Evolutionary conservation across 345 rosid species (phyloP).

Genomic region (Mercurialis annua): DNA sequence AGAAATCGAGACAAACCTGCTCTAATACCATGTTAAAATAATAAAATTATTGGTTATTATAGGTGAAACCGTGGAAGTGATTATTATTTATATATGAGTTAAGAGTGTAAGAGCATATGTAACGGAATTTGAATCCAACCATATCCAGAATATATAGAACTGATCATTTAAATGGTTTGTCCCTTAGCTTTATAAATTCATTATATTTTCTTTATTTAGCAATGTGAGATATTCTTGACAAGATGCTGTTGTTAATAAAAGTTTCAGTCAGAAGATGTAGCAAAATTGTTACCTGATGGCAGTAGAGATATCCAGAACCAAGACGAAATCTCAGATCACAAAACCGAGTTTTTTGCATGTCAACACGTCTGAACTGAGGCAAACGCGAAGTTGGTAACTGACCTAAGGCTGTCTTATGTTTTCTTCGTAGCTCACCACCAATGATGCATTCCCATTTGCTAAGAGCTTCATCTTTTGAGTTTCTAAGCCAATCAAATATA

Average conservation of each 20-base stretch:
- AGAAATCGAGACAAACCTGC: too few species aligned
- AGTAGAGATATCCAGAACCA: constrained; percentile 81
- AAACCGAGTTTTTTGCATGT: constrained; percentile 62
- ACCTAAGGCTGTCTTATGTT: constrained; percentile 54
- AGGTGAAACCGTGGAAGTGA: too few species aligned
- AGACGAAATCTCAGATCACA: constrained; percentile 68
- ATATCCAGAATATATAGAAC: too few species aligned
- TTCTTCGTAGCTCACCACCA: constrained; percentile 52
- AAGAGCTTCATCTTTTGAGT: constrained; percentile 63
- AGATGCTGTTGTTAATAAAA: too few species aligned
- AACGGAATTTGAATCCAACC: not conserved
- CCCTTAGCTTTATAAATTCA: too few species aligned
- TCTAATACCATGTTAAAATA: too few species aligned
- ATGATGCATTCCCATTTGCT: constrained; percentile 65
- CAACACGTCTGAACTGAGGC: constrained; percentile 51
- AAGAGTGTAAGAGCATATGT: too few species aligned
- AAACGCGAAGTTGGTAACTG: constrained; percentile 32
- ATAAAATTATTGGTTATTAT: too few species aligned
- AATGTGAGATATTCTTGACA: too few species aligned
- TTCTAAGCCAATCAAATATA: constrained; percentile 69
- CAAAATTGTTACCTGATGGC: constrained; percentile 66
- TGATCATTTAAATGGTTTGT: too few species aligned
- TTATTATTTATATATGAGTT: too few species aligned
- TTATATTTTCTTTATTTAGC: too few species aligned
- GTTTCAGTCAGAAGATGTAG: not conserved